Evolutionary conservation across 2,329 filamentous ascomycete species (phyloP), one percentile per base, ranked within the genome.

Genomic region (Aspergillus sp.): DNA sequence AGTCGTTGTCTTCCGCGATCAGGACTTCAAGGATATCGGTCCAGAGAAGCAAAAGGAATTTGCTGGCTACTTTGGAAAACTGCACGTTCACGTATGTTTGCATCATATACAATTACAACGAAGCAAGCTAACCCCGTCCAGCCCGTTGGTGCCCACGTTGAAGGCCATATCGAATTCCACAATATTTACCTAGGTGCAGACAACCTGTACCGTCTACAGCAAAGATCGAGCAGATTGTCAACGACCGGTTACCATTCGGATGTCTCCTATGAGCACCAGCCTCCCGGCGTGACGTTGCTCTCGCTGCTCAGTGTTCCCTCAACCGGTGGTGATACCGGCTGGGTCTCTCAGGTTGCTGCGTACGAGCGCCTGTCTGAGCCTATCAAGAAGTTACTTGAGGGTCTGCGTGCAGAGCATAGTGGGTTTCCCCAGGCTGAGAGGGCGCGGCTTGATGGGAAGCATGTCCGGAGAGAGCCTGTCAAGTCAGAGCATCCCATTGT

Each of bases 1-100:
- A 35, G 84, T 86, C 2, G 84, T 87, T 2, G 86, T 86, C 67
- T 82, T 88, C 68, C 75, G 85, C 17, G 73, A 86, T 61, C 84
- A 86, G 66, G 39, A 52, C 43, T 64, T 88, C 21, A 55, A 51
- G 40, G 73, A 76, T 46, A 64, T 88, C 23, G 57, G 56, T 4
- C 56, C 57, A 1, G 54, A 64, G 12, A 39, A 58, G 41, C 61
- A 64, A 35, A 76, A 78, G 23, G 67, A 70, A 31, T 68, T 82
- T 27, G 68, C 65, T 8, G 58, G 63, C 24, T 70, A 69, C 39
- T 72, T 71, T 56, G 70, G 70, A 9, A 57, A 43, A 7, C 53
- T 68, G 44, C 68, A 70, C 41, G 60, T 68, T 37, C 65, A 69
- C 17, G 54, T 55, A 50, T 4, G 47, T 33, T 39, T 15, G 2